Evolutionary conservation across 2,329 filamentous ascomycete species (phyloP), one percentile per base, ranked within the genome.

Genomic region (Blumeria graminis): DNA sequence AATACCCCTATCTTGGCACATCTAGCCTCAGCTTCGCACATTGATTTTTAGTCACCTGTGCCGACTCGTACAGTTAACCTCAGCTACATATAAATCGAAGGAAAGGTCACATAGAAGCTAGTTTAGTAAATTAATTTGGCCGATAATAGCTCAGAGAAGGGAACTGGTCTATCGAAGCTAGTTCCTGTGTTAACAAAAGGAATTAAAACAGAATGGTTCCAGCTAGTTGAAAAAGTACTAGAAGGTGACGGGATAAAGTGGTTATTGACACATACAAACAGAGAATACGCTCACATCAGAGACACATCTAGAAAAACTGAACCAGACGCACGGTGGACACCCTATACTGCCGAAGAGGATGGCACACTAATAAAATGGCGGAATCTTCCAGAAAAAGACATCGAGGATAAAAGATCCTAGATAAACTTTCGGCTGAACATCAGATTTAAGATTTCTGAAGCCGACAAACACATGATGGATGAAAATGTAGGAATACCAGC

Each of bases 381-480:
- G n/a, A n/a, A n/a, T n/a, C n/a, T n/a, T n/a, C n/a, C n/a, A n/a
- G n/a, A n/a, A n/a, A n/a, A n/a, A n/a, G n/a, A n/a, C n/a, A n/a
- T n/a, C n/a, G n/a, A n/a, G n/a, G n/a, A n/a, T n/a, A n/a, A n/a
- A n/a, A n/a, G n/a, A n/a, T n/a, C n/a, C n/a, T n/a, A 52, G 28
- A 35, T 52, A 5, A 34, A 52, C 11, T 34, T 52, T 16, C 5
- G 33, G 16, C 10, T 52, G 6, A 52, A 52, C 32, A 35, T 52
- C 33, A 28, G 32, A 48, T 48, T 22, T 9, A 48, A 48, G 45
- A 48, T 48, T 28, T 48, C 45, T 32, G 45, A 48, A 48, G 16
- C 48, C 34, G 48, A 52, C 36, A 52, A 52, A 52, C 28, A 52
- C n/a, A 35, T 52, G 33, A 52, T 52, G 33, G 48, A 52, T 35